These are phyloP conservation scores for Cystobasidiopsis lactophilus DNA, from an alignment of 768 basidiomycete genomes.

Conservation along the genomic window DNA sequence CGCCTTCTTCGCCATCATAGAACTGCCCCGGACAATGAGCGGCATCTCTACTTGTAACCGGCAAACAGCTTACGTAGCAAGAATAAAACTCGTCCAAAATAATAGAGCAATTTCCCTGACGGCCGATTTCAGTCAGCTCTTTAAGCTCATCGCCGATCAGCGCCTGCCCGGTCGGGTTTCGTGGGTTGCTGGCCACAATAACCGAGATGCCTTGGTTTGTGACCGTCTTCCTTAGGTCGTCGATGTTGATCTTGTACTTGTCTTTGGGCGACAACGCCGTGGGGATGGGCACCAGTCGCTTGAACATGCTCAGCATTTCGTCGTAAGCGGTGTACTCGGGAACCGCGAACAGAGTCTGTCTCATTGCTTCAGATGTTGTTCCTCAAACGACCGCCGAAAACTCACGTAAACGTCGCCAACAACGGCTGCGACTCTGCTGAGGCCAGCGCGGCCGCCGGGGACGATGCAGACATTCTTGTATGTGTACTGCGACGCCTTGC, in stretches of 20 bases:
- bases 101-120: no score
- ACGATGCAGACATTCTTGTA: slow-evolving; percentile 69
- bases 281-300: slow-evolving; percentile 15
- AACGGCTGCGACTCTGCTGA: slow-evolving; percentile 77
- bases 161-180: slow-evolving; percentile 88
- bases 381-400: slow-evolving; percentile 27
- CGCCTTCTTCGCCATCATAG: slow-evolving; percentile 3
- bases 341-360: background rate
- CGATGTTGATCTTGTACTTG: slow-evolving; percentile 56
- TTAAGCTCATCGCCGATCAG: slow-evolving; percentile 52
- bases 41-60: background rate
- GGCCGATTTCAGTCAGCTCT: slow-evolving; percentile 54
- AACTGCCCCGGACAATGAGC: slow-evolving; percentile 16
- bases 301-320: slow-evolving; percentile 14
- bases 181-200: slow-evolving; percentile 38
- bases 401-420: slow-evolving; percentile 41
- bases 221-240: slow-evolving; percentile 34
- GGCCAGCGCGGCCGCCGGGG: slow-evolving; percentile 51
- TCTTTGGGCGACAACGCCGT: slow-evolving; percentile 18
- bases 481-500: slow-evolving; percentile 54
- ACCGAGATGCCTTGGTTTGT: slow-evolving; percentile 7
- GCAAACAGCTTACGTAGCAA: slow-evolving; percentile 25
- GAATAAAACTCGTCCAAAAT: slow-evolving; percentile 51
- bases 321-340: slow-evolving; percentile 19
- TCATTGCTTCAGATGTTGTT: slow-evolving; percentile 21